These are phyloP conservation scores for Aspergillus sp. DNA, from an alignment of 2,329 filamentous ascomycete species.

Conservation along the genomic window DNA sequence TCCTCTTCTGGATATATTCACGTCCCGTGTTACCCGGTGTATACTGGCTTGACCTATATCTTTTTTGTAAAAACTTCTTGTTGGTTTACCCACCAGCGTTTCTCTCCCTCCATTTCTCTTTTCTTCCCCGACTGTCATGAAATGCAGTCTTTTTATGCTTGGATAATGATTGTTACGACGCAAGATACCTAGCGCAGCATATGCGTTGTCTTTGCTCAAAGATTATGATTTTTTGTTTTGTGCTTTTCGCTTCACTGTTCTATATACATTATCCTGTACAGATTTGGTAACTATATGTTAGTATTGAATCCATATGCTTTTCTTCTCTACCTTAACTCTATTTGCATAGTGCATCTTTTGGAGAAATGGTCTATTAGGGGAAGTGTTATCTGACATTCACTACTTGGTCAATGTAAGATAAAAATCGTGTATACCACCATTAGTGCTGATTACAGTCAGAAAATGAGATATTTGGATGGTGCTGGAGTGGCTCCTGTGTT, in stretches of 20 bases:
- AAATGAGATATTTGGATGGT: no score
- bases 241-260: constrained; percentile 8
- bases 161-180: constrained; percentile 23
- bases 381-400: not conserved
- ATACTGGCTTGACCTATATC: constrained; percentile 12
- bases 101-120: not conserved
- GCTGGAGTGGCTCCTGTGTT: no score
- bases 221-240: constrained; percentile 9
- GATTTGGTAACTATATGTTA: not conserved
- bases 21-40: constrained; percentile 8
- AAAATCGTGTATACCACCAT: not conserved
- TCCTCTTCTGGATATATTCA: constrained; percentile 14
- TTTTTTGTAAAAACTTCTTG: constrained; percentile 15
- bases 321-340: not conserved
- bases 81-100: constrained; percentile 4
- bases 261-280: constrained; percentile 14
- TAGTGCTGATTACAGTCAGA: no score
- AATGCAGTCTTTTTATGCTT: constrained; percentile 11
- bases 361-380: not conserved
- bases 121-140: not conserved
- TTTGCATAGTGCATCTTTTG: not conserved
- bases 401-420: not conserved
- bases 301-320: not conserved
- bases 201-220: constrained; percentile 7
- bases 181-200: constrained; percentile 13